Evolutionary conservation across 345 rosid genomes (phyloP).

Genomic region (Conringia planisiliqua): DNA sequence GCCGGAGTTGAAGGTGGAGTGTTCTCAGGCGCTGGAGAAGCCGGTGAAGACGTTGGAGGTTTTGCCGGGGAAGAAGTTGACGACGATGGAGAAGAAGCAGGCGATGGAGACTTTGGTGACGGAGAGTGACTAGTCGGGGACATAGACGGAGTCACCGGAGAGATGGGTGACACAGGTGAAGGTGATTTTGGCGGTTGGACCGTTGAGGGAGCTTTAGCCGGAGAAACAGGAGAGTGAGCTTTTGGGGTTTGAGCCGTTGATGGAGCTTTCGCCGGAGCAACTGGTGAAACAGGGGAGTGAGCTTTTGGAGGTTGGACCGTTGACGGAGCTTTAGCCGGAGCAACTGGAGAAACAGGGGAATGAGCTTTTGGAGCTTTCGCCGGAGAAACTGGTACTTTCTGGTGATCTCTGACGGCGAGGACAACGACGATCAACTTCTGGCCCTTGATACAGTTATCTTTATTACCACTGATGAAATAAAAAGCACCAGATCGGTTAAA

Average conservation of each 20-base stretch:
- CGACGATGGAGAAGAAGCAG: neutral
- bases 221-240: slow-evolving; percentile 6
- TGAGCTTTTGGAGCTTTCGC: slow-evolving; percentile 25
- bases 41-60: neutral
- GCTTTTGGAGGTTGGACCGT: neutral
- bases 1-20: slow-evolving; percentile 7
- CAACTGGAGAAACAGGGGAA: neutral
- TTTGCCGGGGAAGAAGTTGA: neutral
- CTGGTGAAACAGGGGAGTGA: neutral
- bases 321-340: slow-evolving; percentile 3
- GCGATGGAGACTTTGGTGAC: slow-evolving; percentile 19
- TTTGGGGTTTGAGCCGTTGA: neutral
- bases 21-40: neutral
- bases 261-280: slow-evolving; percentile 1
- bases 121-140: neutral
- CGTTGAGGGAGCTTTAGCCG: slow-evolving; percentile 2
- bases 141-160: neutral
- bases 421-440: slow-evolving; percentile 56
- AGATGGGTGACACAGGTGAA: neutral
- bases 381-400: slow-evolving; percentile 8
- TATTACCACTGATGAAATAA: slow-evolving; percentile 58
- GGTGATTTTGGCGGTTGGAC: slow-evolving; percentile 7
- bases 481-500: slow-evolving; percentile 49
- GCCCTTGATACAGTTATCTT: slow-evolving; percentile 48
- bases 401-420: slow-evolving; percentile 27